These are phyloP conservation scores for Marasmius tenuissimus DNA, from an alignment of 1,284 basidiomycete species.

Conservation along the genomic window DNA sequence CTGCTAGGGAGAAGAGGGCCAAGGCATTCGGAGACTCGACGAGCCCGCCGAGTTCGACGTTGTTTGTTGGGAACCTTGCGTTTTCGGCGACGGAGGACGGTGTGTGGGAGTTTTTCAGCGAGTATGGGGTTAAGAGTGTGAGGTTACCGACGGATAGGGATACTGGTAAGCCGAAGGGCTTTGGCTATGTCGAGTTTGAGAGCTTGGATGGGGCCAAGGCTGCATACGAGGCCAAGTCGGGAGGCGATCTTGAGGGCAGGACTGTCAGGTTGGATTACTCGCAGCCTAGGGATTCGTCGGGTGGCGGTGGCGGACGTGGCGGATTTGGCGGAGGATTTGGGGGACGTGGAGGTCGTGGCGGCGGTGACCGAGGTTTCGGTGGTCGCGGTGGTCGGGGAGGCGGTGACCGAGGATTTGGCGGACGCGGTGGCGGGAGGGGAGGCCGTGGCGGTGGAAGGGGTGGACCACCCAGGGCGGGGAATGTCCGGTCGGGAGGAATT, in stretches of 20 bases:
- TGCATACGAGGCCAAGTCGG: slow-evolving; percentile 73
- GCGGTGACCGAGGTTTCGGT: slow-evolving; percentile 37
- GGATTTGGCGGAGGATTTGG: slow-evolving; percentile 50
- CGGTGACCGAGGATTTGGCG: slow-evolving; percentile 43
- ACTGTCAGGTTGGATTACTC: slow-evolving; percentile 87
- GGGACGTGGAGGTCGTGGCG: slow-evolving; percentile 41
- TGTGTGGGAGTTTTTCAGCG: slow-evolving; percentile 91
- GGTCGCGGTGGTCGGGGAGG: slow-evolving; percentile 45
- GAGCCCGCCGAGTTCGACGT: slow-evolving; percentile 72
- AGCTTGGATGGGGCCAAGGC: slow-evolving; percentile 80
- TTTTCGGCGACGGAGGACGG: slow-evolving; percentile 82
- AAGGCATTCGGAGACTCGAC: slow-evolving; percentile 74
- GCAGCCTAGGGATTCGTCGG: slow-evolving; percentile 73
- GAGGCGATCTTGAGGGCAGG: slow-evolving; percentile 84
- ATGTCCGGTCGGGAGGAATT: slow-evolving; percentile 9
- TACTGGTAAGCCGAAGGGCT: slow-evolving; percentile 90
- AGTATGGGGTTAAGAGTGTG: slow-evolving; percentile 89
- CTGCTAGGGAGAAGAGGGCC: slow-evolving; percentile 68
- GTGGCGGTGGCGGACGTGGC: slow-evolving; percentile 52
- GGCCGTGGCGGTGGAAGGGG: slow-evolving; percentile 15
- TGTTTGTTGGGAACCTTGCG: slow-evolving; percentile 92
- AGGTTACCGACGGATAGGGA: slow-evolving; percentile 94
- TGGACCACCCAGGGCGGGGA: slow-evolving; percentile 7
- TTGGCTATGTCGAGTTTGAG: slow-evolving; percentile 95
- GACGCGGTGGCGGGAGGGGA: slow-evolving; percentile 40